A percentile compares a stretch with the other conserved stretches of the same genome.
phyloP scores from a whole-genome alignment of 345 rosid species.

The sweet orange (Citrus sinensis) region DNA sequence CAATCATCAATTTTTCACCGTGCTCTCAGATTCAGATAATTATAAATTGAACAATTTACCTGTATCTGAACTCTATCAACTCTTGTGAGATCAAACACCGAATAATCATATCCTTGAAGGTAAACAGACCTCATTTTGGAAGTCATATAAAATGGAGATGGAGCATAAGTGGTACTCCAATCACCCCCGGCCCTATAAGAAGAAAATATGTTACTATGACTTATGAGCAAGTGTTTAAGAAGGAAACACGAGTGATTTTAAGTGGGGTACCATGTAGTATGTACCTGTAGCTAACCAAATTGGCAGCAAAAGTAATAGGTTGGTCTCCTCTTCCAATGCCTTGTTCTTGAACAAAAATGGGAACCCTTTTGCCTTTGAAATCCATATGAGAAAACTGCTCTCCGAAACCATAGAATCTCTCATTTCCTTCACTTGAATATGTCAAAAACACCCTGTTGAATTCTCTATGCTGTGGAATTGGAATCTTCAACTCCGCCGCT shows the following conservation, averaged over 20 bases:
- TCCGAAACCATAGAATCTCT: slow-evolving; percentile 65
- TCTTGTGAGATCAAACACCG: slow-evolving; percentile 62
- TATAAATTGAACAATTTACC: slow-evolving; percentile 29
- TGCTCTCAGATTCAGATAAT: not conserved
- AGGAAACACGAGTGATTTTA: not conserved
- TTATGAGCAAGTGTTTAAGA: not conserved
- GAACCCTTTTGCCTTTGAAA: slow-evolving; percentile 69
- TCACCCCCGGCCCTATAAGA: slow-evolving; percentile 63
- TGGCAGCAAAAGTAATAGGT: slow-evolving; percentile 68
- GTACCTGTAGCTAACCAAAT: slow-evolving; percentile 72
- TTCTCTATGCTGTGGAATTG: slow-evolving; percentile 14
- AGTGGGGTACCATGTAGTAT: not conserved
- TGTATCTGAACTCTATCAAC: slow-evolving; percentile 62
- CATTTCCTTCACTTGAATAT: slow-evolving; percentile 54
- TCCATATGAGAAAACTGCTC: slow-evolving; percentile 76
- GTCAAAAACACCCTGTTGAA: slow-evolving; percentile 54
- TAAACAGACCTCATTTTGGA: slow-evolving; percentile 71
- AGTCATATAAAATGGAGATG: slow-evolving; percentile 77
- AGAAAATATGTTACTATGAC: not conserved
- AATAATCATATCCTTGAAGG: slow-evolving; percentile 64
- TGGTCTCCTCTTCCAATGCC: slow-evolving; percentile 86
- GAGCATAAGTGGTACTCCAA: slow-evolving; percentile 80
- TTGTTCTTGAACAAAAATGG: slow-evolving; percentile 75
- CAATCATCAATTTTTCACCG: not conserved
- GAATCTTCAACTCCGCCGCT: slow-evolving; percentile 21